Evolutionary conservation across 345 rosid species (phyloP).

Genomic region (rapeseed (Brassica napus)): DNA sequence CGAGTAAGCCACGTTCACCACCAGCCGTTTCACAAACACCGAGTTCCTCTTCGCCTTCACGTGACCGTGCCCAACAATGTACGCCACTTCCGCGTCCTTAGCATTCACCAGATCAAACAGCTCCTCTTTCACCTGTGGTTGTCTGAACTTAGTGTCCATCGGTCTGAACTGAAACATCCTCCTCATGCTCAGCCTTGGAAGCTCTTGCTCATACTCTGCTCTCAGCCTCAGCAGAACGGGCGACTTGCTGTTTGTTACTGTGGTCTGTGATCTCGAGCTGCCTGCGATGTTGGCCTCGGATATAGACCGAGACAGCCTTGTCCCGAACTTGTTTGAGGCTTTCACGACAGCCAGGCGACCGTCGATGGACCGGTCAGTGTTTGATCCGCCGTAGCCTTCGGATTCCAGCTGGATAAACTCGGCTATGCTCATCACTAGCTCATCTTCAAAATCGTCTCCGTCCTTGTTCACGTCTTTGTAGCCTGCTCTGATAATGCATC

Average conservation of each 20-base stretch:
- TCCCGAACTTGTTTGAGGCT: conserved; percentile 77
- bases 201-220: conserved; percentile 66
- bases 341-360: conserved; percentile 79
- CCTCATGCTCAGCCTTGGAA: conserved; percentile 48
- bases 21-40: conserved; percentile 64
- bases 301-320: conserved; percentile 57
- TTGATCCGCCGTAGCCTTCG: conserved; percentile 55
- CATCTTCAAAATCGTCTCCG: conserved; percentile 75
- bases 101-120: conserved; percentile 77
- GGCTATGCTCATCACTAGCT: conserved; percentile 80
- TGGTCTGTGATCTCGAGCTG: conserved; percentile 44
- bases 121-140: conserved; percentile 72
- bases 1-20: conserved; percentile 69
- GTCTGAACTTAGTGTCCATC: conserved; percentile 55
- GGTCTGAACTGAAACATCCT: conserved; percentile 58
- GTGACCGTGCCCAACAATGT: conserved; percentile 68
- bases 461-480: conserved; percentile 78
- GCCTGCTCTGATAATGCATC: conserved; percentile 84
- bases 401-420: conserved; percentile 95
- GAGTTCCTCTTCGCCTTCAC: conserved; percentile 77
- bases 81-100: conserved; percentile 71
- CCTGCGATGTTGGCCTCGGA: conserved; percentile 44
- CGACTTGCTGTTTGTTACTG: conserved; percentile 64
- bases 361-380: conserved; percentile 55
- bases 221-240: conserved; percentile 54